These are phyloP conservation scores for Colletotrichum eremochloae DNA, from an alignment of 2,329 filamentous ascomycete genomes.

Conservation along the genomic window DNA sequence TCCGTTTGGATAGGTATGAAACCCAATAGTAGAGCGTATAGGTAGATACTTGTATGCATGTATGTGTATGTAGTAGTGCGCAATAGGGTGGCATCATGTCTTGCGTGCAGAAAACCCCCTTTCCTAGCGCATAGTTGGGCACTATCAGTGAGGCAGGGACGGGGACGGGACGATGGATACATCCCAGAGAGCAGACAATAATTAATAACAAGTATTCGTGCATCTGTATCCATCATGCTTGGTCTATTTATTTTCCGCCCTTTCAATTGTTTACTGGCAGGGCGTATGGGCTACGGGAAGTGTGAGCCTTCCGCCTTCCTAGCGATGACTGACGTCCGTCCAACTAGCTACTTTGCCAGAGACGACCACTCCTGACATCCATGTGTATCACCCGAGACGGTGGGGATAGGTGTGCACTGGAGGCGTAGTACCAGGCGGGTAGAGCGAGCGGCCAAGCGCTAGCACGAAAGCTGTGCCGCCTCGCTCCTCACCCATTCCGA, in stretches of 20 bases:
- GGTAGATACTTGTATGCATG: not conserved
- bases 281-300: not conserved
- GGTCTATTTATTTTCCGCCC: not conserved
- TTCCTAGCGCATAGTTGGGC: not conserved
- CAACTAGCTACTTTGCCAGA: not conserved
- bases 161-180: not conserved
- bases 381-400: not conserved
- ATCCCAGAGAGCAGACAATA: not conserved
- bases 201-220: not conserved
- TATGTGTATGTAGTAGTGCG: not conserved
- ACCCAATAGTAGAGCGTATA: not conserved
- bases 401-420: not conserved
- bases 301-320: not conserved
- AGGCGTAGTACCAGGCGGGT: not conserved
- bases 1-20: not conserved
- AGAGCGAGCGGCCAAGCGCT: constrained; percentile 1
- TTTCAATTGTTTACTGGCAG: not conserved
- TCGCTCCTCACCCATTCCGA: not conserved
- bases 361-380: not conserved
- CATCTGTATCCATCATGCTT: not conserved
- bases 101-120: constrained; percentile 6
- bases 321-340: not conserved
- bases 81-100: not conserved
- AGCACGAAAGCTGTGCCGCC: not conserved
- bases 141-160: not conserved